A percentile compares a stretch with the other conserved stretches of the same genome.
Conservation (phyloP, 2,329 filamentous ascomycete genomes). For the Paracoccidioides lutzii region DNA sequence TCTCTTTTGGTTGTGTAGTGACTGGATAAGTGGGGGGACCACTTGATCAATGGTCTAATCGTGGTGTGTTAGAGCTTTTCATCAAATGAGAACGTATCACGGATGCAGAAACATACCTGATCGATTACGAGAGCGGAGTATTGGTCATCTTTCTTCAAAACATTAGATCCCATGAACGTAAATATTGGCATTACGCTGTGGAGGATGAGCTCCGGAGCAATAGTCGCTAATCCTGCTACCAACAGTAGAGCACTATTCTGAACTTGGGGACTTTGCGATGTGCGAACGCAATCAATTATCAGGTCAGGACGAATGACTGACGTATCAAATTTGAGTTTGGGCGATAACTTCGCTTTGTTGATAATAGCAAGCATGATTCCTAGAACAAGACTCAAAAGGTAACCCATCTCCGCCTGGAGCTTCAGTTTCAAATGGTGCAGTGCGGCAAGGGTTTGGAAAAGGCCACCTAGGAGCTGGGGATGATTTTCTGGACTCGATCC, state of each 20-base stretch:
- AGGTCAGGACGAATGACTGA: slow-evolving; percentile 76
- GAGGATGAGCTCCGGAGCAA: slow-evolving; percentile 79
- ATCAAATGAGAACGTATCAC: slow-evolving; percentile 21
- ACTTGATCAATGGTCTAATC: slow-evolving; percentile 70
- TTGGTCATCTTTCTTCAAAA: slow-evolving; percentile 85
- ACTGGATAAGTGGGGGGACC: slow-evolving; percentile 78
- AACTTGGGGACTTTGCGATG: slow-evolving; percentile 80
- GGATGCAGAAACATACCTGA: slow-evolving; percentile 30
- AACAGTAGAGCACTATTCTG: slow-evolving; percentile 84
- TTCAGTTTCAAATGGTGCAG: slow-evolving; percentile 73
- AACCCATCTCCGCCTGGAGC: slow-evolving; percentile 75
- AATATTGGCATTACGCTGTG: slow-evolving; percentile 99
- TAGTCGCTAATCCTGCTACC: slow-evolving; percentile 72
- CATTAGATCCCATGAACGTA: slow-evolving; percentile 89
- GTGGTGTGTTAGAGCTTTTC: neutral
- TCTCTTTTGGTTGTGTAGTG: slow-evolving; percentile 64
- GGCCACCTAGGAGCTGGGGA: slow-evolving; percentile 57
- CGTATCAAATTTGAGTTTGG: slow-evolving; percentile 51
- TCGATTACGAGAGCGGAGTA: slow-evolving; percentile 95
- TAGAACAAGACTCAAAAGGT: slow-evolving; percentile 75
- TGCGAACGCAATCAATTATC: slow-evolving; percentile 86
- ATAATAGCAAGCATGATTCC: slow-evolving; percentile 74
- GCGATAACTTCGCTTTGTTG: slow-evolving; percentile 51
- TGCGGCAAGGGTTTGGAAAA: slow-evolving; percentile 78
- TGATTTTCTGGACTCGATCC: slow-evolving; percentile 62